Conservation (phyloP, 192 early-diverging fungal species). For the Coemansia sp. region DNA sequence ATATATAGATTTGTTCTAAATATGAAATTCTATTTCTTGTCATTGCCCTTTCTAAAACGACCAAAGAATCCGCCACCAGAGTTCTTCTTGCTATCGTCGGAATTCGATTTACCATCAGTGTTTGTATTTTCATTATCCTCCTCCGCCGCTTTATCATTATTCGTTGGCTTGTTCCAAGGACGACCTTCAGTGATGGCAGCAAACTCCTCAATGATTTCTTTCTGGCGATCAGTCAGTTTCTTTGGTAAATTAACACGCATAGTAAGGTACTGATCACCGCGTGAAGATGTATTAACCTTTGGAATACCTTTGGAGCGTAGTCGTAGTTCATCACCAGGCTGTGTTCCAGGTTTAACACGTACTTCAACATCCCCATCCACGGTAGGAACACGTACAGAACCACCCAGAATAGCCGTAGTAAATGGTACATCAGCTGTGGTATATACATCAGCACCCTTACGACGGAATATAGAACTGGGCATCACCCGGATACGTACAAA, state of each 20-base stretch:
- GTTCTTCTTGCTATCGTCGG: neutral
- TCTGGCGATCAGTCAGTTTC: slow-evolving; percentile 48
- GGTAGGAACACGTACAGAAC: slow-evolving; percentile 80
- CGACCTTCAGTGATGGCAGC: too few species aligned
- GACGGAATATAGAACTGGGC: slow-evolving; percentile 72
- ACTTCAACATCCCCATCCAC: slow-evolving; percentile 96
- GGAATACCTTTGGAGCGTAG: slow-evolving; percentile 77
- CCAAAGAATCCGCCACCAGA: slow-evolving; percentile 51
- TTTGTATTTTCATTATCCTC: slow-evolving; percentile 21
- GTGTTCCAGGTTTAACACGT: slow-evolving; percentile 76
- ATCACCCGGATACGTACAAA: slow-evolving; percentile 74
- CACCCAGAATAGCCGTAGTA: slow-evolving; percentile 84
- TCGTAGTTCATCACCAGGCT: slow-evolving; percentile 82
- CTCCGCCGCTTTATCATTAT: too few species aligned
- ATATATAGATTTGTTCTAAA: neutral
- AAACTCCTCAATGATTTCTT: slow-evolving; percentile 62
- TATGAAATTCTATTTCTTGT: slow-evolving; percentile 6
- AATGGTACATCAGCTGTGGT: slow-evolving; percentile 75
- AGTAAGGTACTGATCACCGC: slow-evolving; percentile 90
- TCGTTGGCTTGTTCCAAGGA: too few species aligned
- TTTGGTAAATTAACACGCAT: slow-evolving; percentile 80
- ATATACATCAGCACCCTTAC: slow-evolving; percentile 79
- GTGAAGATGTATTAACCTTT: slow-evolving; percentile 51
- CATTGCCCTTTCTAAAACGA: slow-evolving; percentile 52
- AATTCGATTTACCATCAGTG: neutral